phyloP scores from a whole-genome alignment of 805 yeast species.

The Metschnikowia matae region DNA sequence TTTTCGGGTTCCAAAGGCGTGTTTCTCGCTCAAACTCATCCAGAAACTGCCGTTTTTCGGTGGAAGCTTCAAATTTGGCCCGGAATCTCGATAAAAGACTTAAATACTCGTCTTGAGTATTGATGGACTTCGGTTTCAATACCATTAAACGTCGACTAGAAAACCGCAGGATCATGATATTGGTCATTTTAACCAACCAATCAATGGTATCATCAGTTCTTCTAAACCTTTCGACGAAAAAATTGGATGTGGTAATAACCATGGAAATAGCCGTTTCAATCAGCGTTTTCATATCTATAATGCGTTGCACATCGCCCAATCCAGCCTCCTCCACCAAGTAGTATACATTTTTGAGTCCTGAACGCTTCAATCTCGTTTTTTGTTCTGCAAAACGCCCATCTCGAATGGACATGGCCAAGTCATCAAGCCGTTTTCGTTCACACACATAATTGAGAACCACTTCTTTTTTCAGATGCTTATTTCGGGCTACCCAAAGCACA shows the following conservation, averaged over 20 bases:
- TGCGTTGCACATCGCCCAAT: slow-evolving; percentile 34
- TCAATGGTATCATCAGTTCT: slow-evolving; percentile 71
- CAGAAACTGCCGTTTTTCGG: neutral
- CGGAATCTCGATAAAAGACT: slow-evolving; percentile 41
- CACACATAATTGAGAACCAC: slow-evolving; percentile 78
- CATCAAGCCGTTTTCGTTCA: slow-evolving; percentile 88
- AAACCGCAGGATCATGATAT: slow-evolving; percentile 39
- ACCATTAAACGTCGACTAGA: slow-evolving; percentile 40
- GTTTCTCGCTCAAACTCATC: neutral
- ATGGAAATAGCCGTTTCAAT: slow-evolving; percentile 73
- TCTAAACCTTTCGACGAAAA: slow-evolving; percentile 63
- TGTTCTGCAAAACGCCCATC: slow-evolving; percentile 92
- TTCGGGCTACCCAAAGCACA: slow-evolving; percentile 80
- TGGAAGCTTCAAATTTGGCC: slow-evolving; percentile 34
- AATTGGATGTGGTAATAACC: slow-evolving; percentile 61
- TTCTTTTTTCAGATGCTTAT: slow-evolving; percentile 51
- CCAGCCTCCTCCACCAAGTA: slow-evolving; percentile 79
- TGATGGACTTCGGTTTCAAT: slow-evolving; percentile 47
- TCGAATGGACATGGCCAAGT: slow-evolving; percentile 71
- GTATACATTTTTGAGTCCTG: slow-evolving; percentile 63
- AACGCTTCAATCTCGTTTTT: slow-evolving; percentile 65
- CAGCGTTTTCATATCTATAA: slow-evolving; percentile 51
- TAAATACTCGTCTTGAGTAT: slow-evolving; percentile 49
- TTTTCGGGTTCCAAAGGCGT: neutral
- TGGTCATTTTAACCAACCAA: slow-evolving; percentile 50